Evolutionary conservation across 1,139 yeast species (phyloP).

Genomic region (Suhomyces bolitotheri): DNA sequence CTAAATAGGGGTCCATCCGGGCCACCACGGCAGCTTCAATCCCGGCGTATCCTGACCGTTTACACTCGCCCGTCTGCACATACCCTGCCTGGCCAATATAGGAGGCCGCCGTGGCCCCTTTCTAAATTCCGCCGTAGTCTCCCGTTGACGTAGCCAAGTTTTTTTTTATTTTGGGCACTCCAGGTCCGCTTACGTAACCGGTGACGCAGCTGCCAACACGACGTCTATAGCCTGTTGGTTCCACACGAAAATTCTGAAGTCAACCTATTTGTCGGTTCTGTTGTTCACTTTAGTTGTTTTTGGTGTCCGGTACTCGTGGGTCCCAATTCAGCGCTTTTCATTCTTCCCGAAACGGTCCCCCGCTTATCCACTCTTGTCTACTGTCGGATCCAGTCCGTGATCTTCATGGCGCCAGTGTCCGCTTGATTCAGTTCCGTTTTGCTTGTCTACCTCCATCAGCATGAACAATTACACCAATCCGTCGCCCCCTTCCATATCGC

Average conservation of each 20-base stretch:
- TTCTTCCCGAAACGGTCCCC: too few species aligned
- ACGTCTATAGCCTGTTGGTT: constrained; percentile 6
- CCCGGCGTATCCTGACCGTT: neutral
- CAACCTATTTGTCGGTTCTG: too few species aligned
- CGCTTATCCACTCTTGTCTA: neutral
- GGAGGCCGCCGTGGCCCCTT: too few species aligned
- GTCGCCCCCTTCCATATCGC: constrained; percentile 37
- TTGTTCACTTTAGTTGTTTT: too few species aligned
- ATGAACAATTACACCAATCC: constrained; percentile 21
- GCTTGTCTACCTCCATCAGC: constrained; percentile 1
- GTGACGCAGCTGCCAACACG: constrained; percentile 8
- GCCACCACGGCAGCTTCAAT: neutral
- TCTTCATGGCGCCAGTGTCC: neutral
- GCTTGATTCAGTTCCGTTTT: neutral
- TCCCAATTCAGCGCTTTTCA: too few species aligned
- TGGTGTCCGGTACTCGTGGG: too few species aligned
- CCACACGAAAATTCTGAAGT: too few species aligned
- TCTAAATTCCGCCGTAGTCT: too few species aligned
- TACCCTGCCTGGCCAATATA: too few species aligned
- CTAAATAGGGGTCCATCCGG: constrained; percentile 3
- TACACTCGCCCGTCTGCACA: too few species aligned
- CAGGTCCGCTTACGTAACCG: constrained; percentile 3
- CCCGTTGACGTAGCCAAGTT: too few species aligned
- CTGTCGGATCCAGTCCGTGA: neutral
- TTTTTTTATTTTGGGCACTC: too few species aligned